Evolutionary conservation across 495 filamentous ascomycete genomes (phyloP).

Genomic region (Rhypophila decipiens): DNA sequence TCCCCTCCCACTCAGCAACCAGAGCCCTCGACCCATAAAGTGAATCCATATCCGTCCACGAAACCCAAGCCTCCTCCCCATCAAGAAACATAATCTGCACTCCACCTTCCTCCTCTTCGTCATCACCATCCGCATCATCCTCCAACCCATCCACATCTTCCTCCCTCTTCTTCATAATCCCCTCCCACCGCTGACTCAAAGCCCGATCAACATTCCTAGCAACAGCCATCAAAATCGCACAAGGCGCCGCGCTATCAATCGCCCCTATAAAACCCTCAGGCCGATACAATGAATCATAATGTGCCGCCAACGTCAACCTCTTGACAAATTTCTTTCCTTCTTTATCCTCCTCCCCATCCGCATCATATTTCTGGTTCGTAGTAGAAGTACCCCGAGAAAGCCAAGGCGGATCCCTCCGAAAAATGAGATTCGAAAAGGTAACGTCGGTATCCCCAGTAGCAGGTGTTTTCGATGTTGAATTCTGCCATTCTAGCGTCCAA

Average conservation of each 20-base stretch:
- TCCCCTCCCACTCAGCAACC: constrained; percentile 19
- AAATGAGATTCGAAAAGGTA: constrained; percentile 81
- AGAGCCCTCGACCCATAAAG: constrained; percentile 66
- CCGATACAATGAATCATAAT: constrained; percentile 82
- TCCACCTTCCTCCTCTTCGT: constrained; percentile 61
- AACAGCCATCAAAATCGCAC: constrained; percentile 84
- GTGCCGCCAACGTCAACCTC: constrained; percentile 79
- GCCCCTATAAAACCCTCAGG: constrained; percentile 91
- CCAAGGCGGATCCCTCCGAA: constrained; percentile 86
- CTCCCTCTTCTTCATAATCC: constrained; percentile 56
- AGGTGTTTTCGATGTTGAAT: constrained; percentile 78
- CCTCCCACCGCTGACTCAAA: constrained; percentile 73
- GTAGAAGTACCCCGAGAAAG: no score
- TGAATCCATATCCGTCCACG: constrained; percentile 74
- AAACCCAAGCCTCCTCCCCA: constrained; percentile 85
- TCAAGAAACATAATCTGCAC: constrained; percentile 88
- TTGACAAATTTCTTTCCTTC: constrained; percentile 72
- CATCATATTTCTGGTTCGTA: no score
- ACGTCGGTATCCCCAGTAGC: constrained; percentile 59
- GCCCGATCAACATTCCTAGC: constrained; percentile 73
- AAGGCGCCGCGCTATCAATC: constrained; percentile 87
- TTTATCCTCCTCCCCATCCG: no score
- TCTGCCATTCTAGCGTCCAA: constrained; percentile 79
- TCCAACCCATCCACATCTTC: constrained; percentile 54
- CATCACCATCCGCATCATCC: constrained; percentile 56